phyloP scores from a whole-genome alignment of 2,329 filamentous ascomycete genomes.

The Metarhizium guizhouense region DNA sequence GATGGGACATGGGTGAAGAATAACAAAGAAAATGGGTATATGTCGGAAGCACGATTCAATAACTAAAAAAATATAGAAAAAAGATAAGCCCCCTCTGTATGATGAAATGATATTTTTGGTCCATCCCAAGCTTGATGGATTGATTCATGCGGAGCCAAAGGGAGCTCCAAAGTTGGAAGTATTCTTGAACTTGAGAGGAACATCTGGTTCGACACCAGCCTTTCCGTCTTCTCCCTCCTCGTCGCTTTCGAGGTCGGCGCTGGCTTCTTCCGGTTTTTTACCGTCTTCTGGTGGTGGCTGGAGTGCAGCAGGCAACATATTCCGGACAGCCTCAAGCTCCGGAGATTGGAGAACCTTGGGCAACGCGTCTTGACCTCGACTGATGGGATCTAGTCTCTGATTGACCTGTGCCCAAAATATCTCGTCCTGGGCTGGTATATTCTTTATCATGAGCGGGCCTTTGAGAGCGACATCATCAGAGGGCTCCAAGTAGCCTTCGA shows the following conservation, averaged over 20 bases:
- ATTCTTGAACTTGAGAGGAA: constrained; percentile 35
- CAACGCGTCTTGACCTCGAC: constrained; percentile 34
- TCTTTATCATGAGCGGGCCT: constrained; percentile 45
- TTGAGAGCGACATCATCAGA: constrained; percentile 37
- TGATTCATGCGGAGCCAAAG: constrained; percentile 26
- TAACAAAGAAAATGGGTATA: constrained; percentile 4
- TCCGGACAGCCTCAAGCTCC: constrained; percentile 3
- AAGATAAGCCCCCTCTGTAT: background rate
- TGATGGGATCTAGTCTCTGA: constrained; percentile 42
- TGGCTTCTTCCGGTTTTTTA: constrained; percentile 12
- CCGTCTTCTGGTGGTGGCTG: constrained; percentile 7
- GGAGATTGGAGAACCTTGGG: constrained; percentile 30
- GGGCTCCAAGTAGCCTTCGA: constrained; percentile 26
- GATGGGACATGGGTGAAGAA: background rate
- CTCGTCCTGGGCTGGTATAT: constrained; percentile 47
- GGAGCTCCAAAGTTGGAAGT: constrained; percentile 40
- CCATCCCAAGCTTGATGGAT: background rate
- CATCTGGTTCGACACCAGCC: constrained; percentile 26
- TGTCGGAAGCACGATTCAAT: background rate
- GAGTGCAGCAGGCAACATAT: background rate
- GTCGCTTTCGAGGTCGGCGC: constrained; percentile 10
- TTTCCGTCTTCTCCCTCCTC: constrained; percentile 17
- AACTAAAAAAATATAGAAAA: background rate
- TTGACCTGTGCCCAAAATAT: constrained; percentile 41
- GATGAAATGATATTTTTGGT: background rate